Percentiles rank a stretch among this genome's conserved stretches.
Conservation (phyloP, 805 yeast species). For the Wickerhamiella alocasiicola region DNA sequence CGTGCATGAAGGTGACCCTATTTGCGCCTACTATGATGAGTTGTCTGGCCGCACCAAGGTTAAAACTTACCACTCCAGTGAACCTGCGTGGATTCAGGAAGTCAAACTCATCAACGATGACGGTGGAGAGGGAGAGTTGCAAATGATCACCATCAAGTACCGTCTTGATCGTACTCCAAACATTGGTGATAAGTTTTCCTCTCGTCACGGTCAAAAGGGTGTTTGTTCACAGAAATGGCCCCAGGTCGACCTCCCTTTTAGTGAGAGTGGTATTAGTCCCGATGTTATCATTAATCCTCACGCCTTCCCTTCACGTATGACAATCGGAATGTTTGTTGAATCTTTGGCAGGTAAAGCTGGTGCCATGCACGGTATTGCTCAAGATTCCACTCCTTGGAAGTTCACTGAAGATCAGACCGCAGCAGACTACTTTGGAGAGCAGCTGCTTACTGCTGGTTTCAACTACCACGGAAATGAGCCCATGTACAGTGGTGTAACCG, state of each 20-base stretch:
- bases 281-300: conserved; percentile 97
- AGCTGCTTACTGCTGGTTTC: conserved; percentile 74
- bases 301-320: conserved; percentile 99
- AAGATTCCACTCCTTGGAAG: conserved; percentile 94
- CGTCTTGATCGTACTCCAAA: conserved; percentile 84
- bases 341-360: conserved; percentile 98
- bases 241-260: conserved; percentile 89
- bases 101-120: conserved; percentile 88
- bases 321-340: conserved; percentile 99
- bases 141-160: conserved; percentile 73
- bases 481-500: conserved; percentile 96
- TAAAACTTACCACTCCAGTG: conserved; percentile 85
- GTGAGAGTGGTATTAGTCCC: conserved; percentile 93
- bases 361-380: conserved; percentile 93
- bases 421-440: conserved; percentile 95
- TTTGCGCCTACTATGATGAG: conserved; percentile 86
- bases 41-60: conserved; percentile 80
- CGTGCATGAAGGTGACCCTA: conserved; percentile 92
- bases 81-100: conserved; percentile 90
- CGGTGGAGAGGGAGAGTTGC: conserved; percentile 61
- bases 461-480: conserved; percentile 98
- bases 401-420: conserved; percentile 89
- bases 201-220: conserved; percentile 98
- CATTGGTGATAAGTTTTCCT: conserved; percentile 95
- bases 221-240: conserved; percentile 99